These are phyloP conservation scores for Hymenoscyphus linearis DNA, from an alignment of 2,329 filamentous ascomycete genomes.

Conservation along the genomic window DNA sequence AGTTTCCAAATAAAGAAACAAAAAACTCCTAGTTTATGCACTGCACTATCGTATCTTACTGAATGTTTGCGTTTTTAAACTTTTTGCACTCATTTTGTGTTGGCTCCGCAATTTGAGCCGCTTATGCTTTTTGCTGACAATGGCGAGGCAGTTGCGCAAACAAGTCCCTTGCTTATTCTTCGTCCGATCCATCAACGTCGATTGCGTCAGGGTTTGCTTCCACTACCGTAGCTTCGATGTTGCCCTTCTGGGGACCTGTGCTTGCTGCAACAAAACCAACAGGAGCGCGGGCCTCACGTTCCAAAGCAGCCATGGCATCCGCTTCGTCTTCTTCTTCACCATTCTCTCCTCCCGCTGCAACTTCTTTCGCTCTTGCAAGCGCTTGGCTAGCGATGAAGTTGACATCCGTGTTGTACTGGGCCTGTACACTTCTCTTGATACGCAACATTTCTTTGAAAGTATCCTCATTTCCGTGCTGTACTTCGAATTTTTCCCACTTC, in stretches of 20 bases:
- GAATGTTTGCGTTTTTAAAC: background rate
- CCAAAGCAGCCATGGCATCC: constrained; percentile 86
- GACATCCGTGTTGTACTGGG: constrained; percentile 98
- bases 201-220: constrained; percentile 79
- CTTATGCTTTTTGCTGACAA: background rate
- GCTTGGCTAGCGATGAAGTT: constrained; percentile 97
- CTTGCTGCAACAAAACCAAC: constrained; percentile 87
- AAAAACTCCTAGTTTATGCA: background rate
- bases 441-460: constrained; percentile 99
- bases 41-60: background rate
- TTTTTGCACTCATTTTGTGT: background rate
- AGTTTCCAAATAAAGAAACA: background rate
- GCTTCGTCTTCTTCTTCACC: constrained; percentile 45
- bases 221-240: constrained; percentile 38
- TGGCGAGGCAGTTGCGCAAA: background rate
- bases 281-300: constrained; percentile 82
- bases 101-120: background rate
- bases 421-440: constrained; percentile 94
- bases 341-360: constrained; percentile 33
- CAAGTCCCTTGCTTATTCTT: background rate
- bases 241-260: constrained; percentile 62
- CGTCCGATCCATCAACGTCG: constrained; percentile 43
- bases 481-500: constrained; percentile 96
- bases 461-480: constrained; percentile 97
- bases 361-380: constrained; percentile 56